phyloP scores from a whole-genome alignment of 805 yeast species.

The Sugiyamaella valdiviana region DNA sequence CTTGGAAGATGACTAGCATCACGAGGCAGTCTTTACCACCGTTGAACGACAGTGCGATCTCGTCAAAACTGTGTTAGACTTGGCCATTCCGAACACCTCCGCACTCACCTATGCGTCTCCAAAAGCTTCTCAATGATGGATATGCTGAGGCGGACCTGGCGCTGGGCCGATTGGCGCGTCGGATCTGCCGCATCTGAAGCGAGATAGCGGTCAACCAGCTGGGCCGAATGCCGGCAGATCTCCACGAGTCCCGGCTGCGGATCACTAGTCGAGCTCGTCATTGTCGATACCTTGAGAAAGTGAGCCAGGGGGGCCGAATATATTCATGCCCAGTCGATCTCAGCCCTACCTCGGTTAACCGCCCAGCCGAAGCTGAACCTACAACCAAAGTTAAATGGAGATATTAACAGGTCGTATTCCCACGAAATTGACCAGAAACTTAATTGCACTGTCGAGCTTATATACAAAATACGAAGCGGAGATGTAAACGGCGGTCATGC shows the following conservation, averaged over 20 bases:
- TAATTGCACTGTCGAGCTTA: not conserved
- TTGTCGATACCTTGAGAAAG: not conserved
- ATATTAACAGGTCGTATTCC: too few species aligned
- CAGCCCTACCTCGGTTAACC: not conserved
- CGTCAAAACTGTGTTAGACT: slow-evolving; percentile 9
- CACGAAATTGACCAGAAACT: not conserved
- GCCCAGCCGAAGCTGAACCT: not conserved
- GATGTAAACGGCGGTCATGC: not conserved
- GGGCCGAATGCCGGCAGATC: slow-evolving; percentile 8
- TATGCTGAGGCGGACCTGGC: slow-evolving; percentile 23
- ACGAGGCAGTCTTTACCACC: slow-evolving; percentile 98
- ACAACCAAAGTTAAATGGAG: not conserved
- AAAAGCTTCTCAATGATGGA: slow-evolving; percentile 27
- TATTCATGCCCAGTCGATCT: not conserved
- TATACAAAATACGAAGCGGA: not conserved
- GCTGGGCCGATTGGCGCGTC: slow-evolving; percentile 17
- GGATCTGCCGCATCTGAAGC: not conserved
- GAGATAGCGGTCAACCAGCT: slow-evolving; percentile 14
- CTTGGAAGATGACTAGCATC: slow-evolving; percentile 67
- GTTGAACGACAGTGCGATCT: slow-evolving; percentile 70
- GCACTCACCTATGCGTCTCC: slow-evolving; percentile 19
- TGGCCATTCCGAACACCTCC: not conserved
- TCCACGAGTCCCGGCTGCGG: slow-evolving; percentile 2
- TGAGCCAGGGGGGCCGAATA: not conserved
- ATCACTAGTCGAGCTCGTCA: slow-evolving; percentile 3